Evolutionary conservation across 192 early-diverging fungal genomes (phyloP).

Genomic region (Spinellus fusiger): DNA sequence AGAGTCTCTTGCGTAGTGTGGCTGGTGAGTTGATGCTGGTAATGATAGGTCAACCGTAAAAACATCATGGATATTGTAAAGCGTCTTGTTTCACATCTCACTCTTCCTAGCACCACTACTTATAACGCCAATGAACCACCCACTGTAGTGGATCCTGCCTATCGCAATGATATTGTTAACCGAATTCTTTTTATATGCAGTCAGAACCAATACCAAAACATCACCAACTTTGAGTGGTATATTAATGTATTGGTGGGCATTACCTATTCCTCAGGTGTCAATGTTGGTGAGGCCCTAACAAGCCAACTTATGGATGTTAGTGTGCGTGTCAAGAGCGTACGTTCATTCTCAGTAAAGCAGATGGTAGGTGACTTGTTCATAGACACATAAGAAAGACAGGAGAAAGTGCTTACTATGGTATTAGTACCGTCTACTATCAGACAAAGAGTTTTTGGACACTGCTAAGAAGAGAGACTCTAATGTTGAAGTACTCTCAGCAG

Average conservation of each 20-base stretch:
- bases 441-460: conserved; percentile 55
- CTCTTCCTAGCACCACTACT: conserved; percentile 32
- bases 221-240: conserved; percentile 96
- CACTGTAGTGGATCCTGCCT: conserved; percentile 54
- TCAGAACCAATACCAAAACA: conserved; percentile 75
- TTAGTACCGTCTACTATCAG: conserved; percentile 64
- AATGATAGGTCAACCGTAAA: conserved; percentile 57
- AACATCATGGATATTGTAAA: conserved; percentile 82
- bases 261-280: conserved; percentile 68
- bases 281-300: conserved; percentile 63
- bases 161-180: conserved; percentile 76
- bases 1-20: not conserved
- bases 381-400: not conserved
- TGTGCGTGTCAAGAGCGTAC: conserved; percentile 81
- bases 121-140: conserved; percentile 13
- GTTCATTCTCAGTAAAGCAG: conserved; percentile 65
- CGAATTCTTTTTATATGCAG: conserved; percentile 80
- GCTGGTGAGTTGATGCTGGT: not conserved
- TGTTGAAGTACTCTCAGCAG: conserved; percentile 70
- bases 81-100: conserved; percentile 72
- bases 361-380: conserved; percentile 47
- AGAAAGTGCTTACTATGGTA: not conserved
- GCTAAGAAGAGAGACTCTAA: conserved; percentile 55
- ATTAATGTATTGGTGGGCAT: conserved; percentile 75
- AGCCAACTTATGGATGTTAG: conserved; percentile 83